Conservation (phyloP, 2,329 filamentous ascomycete genomes). For the Macrophomina phaseolina region DNA sequence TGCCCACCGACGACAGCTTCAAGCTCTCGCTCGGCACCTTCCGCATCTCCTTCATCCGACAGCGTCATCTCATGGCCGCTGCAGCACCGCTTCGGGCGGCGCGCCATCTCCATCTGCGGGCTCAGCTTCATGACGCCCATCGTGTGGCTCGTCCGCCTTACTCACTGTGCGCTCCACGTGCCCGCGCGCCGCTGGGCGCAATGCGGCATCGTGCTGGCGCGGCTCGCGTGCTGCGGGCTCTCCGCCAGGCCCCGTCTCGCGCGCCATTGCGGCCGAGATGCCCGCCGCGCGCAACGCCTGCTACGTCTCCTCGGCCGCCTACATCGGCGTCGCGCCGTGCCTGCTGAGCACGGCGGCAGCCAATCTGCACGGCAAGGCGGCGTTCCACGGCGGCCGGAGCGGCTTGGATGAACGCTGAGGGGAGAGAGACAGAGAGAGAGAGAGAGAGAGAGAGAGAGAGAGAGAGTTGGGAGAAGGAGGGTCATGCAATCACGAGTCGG, state of each 20-base stretch:
- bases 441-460: no score
- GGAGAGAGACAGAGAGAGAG: no score
- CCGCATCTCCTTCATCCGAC: constrained; percentile 70
- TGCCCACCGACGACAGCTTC: constrained; percentile 48
- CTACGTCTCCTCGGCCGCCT: constrained; percentile 80
- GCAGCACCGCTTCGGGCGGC: constrained; percentile 79
- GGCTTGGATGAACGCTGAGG: no score
- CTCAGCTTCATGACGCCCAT: constrained; percentile 69
- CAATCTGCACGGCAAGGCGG: constrained; percentile 84
- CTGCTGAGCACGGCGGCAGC: constrained; percentile 83
- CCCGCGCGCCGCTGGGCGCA: not conserved
- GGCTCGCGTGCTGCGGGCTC: constrained; percentile 76
- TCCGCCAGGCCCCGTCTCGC: constrained; percentile 85
- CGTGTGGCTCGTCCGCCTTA: constrained; percentile 79
- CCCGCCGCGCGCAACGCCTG: constrained; percentile 76
- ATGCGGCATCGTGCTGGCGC: constrained; percentile 36
- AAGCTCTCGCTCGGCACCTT: constrained; percentile 60
- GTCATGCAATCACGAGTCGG: constrained; percentile 58
- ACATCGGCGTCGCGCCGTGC: constrained; percentile 80
- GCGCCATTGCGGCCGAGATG: constrained; percentile 83
- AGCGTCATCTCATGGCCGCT: constrained; percentile 80
- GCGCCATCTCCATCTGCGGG: constrained; percentile 72
- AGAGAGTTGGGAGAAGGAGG: constrained; percentile 61
- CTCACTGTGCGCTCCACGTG: constrained; percentile 50
- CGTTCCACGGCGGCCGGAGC: constrained; percentile 79